Percentiles rank a stretch among this genome's conserved stretches.
phyloP scores from a whole-genome alignment of 441 rosid species.

The Arabidopsis lyrata region DNA sequence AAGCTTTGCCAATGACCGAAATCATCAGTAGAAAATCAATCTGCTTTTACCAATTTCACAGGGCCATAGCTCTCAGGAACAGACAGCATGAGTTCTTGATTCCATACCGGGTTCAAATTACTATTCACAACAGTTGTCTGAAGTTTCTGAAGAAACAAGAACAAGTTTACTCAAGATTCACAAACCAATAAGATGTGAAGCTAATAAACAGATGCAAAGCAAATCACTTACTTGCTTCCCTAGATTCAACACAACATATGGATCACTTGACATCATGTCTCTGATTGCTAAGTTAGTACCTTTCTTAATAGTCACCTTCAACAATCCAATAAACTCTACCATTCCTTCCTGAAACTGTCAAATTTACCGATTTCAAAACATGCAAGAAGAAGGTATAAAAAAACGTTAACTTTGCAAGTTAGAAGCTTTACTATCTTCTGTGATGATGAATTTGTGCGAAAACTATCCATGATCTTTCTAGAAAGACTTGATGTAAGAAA shows the following conservation, averaged over 20 bases:
- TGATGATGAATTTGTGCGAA: constrained; percentile 41
- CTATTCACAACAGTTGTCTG: constrained; percentile 88
- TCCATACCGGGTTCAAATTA: constrained; percentile 95
- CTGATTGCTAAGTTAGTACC: constrained; percentile 92
- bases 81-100: constrained; percentile 83
- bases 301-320: constrained; percentile 86
- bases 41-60: constrained; percentile 68
- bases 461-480: constrained; percentile 37
- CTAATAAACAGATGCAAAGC: constrained; percentile 6
- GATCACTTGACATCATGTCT: constrained; percentile 88
- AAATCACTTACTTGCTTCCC: constrained; percentile 79
- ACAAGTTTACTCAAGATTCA: not conserved
- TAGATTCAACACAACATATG: constrained; percentile 78
- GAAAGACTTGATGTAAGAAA: constrained; percentile 47
- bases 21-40: not conserved
- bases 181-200: not conserved
- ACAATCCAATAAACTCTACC: constrained; percentile 94
- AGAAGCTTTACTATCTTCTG: constrained; percentile 30
- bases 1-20: not conserved
- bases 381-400: constrained; percentile 14
- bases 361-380: not conserved
- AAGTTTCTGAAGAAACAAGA: constrained; percentile 54
- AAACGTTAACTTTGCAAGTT: not conserved
- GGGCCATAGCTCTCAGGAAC: constrained; percentile 85
- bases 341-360: constrained; percentile 73